These are phyloP conservation scores for Cladosporium oxysporum DNA, from an alignment of 2,329 filamentous ascomycete species.

Conservation along the genomic window DNA sequence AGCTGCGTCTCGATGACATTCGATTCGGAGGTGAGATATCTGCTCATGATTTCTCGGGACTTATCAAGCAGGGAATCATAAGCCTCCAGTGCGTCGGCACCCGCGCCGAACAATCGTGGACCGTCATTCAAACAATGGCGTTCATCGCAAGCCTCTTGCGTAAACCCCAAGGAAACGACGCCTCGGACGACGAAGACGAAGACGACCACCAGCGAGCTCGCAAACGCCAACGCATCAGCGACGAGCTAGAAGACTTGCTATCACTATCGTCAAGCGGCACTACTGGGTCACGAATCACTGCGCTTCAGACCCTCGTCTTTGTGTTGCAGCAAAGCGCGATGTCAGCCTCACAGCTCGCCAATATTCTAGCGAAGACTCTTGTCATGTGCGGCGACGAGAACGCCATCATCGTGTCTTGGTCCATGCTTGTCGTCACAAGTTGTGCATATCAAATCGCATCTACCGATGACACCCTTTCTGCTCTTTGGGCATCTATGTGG, in stretches of 20 bases:
- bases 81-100: constrained; percentile 35
- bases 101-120: constrained; percentile 38
- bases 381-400: constrained; percentile 63
- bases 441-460: constrained; percentile 50
- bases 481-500: constrained; percentile 73
- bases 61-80: constrained; percentile 22
- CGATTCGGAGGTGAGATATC: constrained; percentile 39
- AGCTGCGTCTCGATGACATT: constrained; percentile 78
- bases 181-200: constrained; percentile 22
- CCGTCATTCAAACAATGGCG: constrained; percentile 25
- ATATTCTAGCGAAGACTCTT: constrained; percentile 23
- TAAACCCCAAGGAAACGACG: neutral
- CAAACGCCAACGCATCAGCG: constrained; percentile 43
- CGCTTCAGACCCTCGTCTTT: constrained; percentile 58
- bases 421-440: constrained; percentile 75
- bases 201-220: constrained; percentile 18
- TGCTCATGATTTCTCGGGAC: neutral
- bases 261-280: constrained; percentile 38
- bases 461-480: constrained; percentile 44
- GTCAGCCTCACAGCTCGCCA: constrained; percentile 22
- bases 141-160: constrained; percentile 9
- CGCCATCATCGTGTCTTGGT: constrained; percentile 70
- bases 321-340: constrained; percentile 42
- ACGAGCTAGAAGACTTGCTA: constrained; percentile 44
- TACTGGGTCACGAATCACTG: constrained; percentile 44